phyloP scores from a whole-genome alignment of 305 asterid species.

The Fraxinus floribunda region DNA sequence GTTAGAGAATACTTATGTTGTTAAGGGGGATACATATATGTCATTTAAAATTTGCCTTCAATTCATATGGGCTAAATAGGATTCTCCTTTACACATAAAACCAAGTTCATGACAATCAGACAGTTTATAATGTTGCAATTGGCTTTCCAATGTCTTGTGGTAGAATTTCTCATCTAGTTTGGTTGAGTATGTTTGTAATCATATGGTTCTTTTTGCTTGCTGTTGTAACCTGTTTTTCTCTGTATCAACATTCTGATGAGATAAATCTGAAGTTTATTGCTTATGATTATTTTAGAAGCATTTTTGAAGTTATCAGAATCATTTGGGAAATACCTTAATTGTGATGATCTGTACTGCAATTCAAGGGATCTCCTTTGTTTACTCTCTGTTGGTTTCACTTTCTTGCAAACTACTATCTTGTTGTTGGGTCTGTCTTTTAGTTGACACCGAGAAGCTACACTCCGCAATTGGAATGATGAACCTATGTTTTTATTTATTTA shows the following conservation, averaged over 20 bases:
- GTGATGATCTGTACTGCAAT: not conserved
- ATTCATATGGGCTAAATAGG: not conserved
- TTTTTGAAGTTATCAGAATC: not conserved
- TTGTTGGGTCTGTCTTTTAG: not conserved
- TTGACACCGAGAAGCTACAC: constrained; percentile 1
- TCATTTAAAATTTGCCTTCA: not conserved
- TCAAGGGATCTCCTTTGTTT: not conserved
- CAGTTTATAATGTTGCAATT: not conserved
- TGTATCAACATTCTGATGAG: not conserved
- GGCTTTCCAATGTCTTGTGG: not conserved
- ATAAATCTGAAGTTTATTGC: not conserved
- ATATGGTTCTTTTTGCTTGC: not conserved
- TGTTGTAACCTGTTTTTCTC: not conserved
- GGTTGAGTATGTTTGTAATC: not conserved
- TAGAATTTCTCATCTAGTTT: not conserved
- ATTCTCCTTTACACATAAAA: not conserved
- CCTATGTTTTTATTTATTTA: not conserved
- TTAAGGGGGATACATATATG: not conserved
- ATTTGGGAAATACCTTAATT: not conserved
- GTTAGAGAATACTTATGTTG: not conserved
- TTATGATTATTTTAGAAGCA: not conserved
- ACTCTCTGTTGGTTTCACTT: not conserved
- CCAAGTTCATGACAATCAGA: not conserved
- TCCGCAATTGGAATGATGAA: constrained; percentile 6
- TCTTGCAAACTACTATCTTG: not conserved